Conservation (phyloP, 805 yeast species). For the Metschnikowia koreensis region DNA sequence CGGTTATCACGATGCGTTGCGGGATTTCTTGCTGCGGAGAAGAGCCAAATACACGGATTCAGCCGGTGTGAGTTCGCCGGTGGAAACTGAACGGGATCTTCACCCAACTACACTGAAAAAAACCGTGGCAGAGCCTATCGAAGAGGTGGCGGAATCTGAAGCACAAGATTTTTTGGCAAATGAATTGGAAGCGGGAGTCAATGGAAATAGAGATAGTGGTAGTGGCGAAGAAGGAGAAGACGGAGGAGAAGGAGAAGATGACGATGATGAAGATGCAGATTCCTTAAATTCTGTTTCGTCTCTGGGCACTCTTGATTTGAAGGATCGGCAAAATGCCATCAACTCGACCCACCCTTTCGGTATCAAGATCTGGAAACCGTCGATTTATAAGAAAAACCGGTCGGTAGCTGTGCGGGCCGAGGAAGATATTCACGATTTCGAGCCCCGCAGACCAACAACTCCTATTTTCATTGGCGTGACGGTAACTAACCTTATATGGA, state of each 20-base stretch:
- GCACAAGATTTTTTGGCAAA: conserved; percentile 1
- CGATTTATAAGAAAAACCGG: conserved; percentile 86
- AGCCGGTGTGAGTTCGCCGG: background rate
- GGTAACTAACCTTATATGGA: conserved; percentile 72
- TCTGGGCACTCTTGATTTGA: conserved; percentile 63
- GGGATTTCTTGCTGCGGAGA: conserved; percentile 32
- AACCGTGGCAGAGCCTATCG: conserved; percentile 1
- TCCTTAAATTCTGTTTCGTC: conserved; percentile 31
- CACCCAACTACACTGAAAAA: conserved; percentile 3
- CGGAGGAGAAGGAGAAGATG: conserved; percentile 1
- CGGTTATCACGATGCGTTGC: conserved; percentile 70
- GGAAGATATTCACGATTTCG: conserved; percentile 84
- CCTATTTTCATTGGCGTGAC: conserved; percentile 61
- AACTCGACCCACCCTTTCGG: conserved; percentile 98
- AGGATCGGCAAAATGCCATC: conserved; percentile 94
- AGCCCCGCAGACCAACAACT: conserved; percentile 41
- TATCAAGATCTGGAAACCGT: conserved; percentile 98
- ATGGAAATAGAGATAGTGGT: background rate
- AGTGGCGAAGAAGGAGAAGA: background rate
- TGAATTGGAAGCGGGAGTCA: background rate
- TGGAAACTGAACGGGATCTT: background rate
- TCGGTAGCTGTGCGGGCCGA: conserved; percentile 91
- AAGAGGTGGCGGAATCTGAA: conserved; percentile 7
- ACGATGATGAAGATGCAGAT: conserved; percentile 21
- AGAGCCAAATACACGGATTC: conserved; percentile 11